Evolutionary conservation across 768 basidiomycete species (phyloP).

Genomic region (Lenzites betulinus): DNA sequence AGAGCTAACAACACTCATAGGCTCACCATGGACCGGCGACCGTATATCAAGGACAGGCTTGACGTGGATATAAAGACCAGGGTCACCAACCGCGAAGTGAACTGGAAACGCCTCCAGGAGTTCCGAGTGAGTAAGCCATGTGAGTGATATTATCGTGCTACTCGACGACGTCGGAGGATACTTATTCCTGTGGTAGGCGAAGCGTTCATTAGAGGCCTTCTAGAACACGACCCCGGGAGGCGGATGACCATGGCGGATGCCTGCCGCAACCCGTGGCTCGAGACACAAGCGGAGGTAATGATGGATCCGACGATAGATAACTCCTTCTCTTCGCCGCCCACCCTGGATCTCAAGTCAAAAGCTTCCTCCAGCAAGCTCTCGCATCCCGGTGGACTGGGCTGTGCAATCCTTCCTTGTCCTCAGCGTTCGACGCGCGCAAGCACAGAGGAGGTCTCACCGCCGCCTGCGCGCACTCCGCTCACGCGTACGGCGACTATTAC

Average conservation of each 20-base stretch:
- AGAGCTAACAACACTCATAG: conserved; percentile 36
- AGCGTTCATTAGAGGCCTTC: conserved; percentile 66
- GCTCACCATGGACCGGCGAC: conserved; percentile 66
- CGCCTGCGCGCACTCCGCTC: conserved; percentile 25
- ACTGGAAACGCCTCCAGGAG: conserved; percentile 55
- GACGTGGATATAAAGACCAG: conserved; percentile 61
- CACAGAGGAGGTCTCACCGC: conserved; percentile 44
- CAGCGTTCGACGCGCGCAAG: not conserved
- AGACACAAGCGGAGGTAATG: not conserved
- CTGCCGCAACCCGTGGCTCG: conserved; percentile 77
- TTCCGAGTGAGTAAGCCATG: conserved; percentile 46
- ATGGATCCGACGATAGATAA: not conserved
- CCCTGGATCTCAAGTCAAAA: not conserved
- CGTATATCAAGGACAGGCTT: conserved; percentile 76
- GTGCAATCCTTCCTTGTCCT: not conserved
- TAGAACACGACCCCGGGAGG: conserved; percentile 58
- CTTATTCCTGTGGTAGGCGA: conserved; percentile 41
- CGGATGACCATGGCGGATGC: conserved; percentile 75
- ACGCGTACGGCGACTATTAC: conserved; percentile 25
- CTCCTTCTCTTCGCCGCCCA: not conserved
- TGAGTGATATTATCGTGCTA: conserved; percentile 34
- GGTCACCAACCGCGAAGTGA: conserved; percentile 57
- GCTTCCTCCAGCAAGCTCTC: too few relatives aligned
- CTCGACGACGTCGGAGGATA: conserved; percentile 1
- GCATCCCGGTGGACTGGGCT: not conserved